Base-by-base conservation (phyloP, 2,329 filamentous ascomycete species). In the Cercospora sp. region DNA sequence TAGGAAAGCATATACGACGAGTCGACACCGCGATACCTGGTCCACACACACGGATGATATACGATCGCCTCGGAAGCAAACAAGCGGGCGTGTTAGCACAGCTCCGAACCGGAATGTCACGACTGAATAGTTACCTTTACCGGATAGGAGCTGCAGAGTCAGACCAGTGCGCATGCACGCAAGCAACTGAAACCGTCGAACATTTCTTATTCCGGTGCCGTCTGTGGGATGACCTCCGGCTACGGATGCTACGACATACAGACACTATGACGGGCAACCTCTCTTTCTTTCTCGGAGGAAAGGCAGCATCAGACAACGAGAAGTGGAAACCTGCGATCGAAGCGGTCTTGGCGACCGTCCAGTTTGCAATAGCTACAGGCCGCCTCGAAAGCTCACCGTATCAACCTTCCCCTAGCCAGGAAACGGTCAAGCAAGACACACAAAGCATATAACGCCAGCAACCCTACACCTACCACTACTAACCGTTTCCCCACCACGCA, bases 351-450 rank as follows among this genome's bases (percentile, higher is more conserved):
- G 53, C 53, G 53, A 57, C 53, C 2, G 3, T 57, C 53, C 10
- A 57, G 53, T 57, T 57, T 26, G 53, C 5, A 57, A 57, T 57
- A 57, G 53, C 53, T 57, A 32, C 10, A 32, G 53, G 26, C 53
- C 13, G 26, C 53, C 24, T 57, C 13, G 13, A 57, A 18, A 57
- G 24, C 26, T 57, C 10, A 57, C 53, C 3, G 3, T 18, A 57
- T 57, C 5, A 57, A 57, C 18, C 26, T 57, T 32, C 3, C 28
- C 3, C 28, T 57, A 57, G 53, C 53, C n/a, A 57, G 53, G 26
- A n/a, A 57, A 57, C 26, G 5, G 53, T 57, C 8, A 30, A 57
- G 26, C 10, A 57, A 10, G 13, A 57, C 5, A 32, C 5, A 28
- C 8, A 57, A 57, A 28, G 12, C 8, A 57, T 57, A 57, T 28